phyloP scores from a whole-genome alignment of 2,329 filamentous ascomycete species.

The Xylaria digitata region DNA sequence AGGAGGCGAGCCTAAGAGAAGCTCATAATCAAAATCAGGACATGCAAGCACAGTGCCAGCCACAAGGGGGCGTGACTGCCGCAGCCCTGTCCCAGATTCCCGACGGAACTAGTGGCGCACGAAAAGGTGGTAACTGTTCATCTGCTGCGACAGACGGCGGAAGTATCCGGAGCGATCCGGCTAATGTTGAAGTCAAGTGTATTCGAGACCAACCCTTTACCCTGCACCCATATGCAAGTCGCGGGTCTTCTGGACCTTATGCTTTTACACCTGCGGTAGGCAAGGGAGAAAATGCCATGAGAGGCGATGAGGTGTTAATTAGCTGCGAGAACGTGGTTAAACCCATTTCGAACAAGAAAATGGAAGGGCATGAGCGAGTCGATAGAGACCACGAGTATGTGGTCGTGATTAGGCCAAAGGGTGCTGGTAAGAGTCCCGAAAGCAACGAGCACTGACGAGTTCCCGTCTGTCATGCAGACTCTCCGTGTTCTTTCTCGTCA shows the following conservation, averaged over 20 bases:
- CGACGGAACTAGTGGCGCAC: slow-evolving; percentile 32
- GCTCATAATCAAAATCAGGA: slow-evolving; percentile 32
- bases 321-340: neutral
- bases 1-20: slow-evolving; percentile 46
- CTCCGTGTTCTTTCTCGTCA: neutral
- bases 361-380: neutral
- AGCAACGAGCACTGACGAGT: slow-evolving; percentile 4
- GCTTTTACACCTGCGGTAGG: no score
- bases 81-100: slow-evolving; percentile 39
- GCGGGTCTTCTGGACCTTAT: no score
- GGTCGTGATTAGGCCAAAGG: slow-evolving; percentile 19
- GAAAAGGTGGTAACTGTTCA: slow-evolving; percentile 46
- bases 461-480: neutral
- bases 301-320: neutral
- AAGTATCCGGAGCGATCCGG: slow-evolving; percentile 43
- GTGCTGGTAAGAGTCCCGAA: no score
- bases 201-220: no score
- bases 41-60: slow-evolving; percentile 28
- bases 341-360: slow-evolving; percentile 8
- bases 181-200: no score
- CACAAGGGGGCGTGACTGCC: slow-evolving; percentile 30
- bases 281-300: no score
- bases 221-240: no score
- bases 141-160: slow-evolving; percentile 39
- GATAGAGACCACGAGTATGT: slow-evolving; percentile 1